Percentiles rank a stretch among this genome's conserved stretches.
Evolutionary conservation across 306 rosid species (phyloP).

Genomic region (Cucumis sativus): DNA sequence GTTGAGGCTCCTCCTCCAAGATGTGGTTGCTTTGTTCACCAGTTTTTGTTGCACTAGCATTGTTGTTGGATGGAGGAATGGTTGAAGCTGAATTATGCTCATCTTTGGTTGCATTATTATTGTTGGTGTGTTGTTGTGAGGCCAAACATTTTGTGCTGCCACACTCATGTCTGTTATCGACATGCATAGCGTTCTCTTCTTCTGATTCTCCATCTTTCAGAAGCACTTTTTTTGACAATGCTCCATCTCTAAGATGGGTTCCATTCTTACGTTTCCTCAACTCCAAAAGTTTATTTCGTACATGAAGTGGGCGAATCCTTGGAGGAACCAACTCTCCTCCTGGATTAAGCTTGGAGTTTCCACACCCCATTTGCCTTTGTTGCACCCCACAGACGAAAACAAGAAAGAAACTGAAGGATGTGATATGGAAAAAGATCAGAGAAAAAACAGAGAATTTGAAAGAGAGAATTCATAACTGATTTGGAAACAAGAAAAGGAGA

Average conservation of each 20-base stretch:
- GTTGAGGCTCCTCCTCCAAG: background rate
- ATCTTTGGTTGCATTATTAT: background rate
- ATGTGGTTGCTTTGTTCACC: background rate
- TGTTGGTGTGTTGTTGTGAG: background rate
- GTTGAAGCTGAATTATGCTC: background rate
- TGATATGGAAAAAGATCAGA: background rate
- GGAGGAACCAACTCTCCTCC: conserved; percentile 20
- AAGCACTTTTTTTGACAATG: conserved; percentile 34
- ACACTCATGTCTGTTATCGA: background rate
- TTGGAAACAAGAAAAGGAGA: background rate
- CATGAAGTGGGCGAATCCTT: conserved; percentile 18
- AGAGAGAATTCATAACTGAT: background rate
- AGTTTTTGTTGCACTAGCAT: background rate
- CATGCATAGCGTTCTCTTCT: conserved; percentile 6
- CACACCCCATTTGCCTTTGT: conserved; percentile 39
- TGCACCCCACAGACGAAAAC: background rate
- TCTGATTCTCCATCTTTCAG: conserved; percentile 20
- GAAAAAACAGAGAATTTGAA: background rate
- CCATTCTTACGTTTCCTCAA: conserved; percentile 12
- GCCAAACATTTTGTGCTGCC: background rate
- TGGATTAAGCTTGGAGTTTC: conserved; percentile 33
- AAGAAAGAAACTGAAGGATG: background rate
- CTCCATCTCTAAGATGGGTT: background rate
- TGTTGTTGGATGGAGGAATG: background rate
- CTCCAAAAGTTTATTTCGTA: conserved; percentile 17